A percentile compares a stretch with the other conserved stretches of the same genome.
phyloP scores from a whole-genome alignment of 1,284 basidiomycete species.

The Ustanciosporium gigantosporum region DNA sequence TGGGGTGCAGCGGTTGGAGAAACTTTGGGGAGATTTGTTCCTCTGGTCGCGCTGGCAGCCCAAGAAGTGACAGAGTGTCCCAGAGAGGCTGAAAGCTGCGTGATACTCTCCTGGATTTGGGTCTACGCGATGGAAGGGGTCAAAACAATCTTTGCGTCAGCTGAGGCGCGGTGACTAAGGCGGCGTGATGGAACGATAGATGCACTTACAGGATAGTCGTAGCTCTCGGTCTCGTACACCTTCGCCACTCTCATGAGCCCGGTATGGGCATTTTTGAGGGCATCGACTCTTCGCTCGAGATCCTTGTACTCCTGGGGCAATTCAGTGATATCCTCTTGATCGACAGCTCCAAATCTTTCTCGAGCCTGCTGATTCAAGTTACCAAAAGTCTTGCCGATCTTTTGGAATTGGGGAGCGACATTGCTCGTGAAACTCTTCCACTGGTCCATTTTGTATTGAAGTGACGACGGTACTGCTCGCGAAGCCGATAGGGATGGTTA shows the following conservation, averaged over 20 bases:
- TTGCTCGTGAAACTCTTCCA: constrained; percentile 65
- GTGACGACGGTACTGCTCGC: no score
- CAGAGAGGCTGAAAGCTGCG: constrained; percentile 65
- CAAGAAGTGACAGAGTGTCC: constrained; percentile 80
- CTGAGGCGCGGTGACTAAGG: neutral
- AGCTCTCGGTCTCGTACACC: constrained; percentile 55
- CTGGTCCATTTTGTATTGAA: constrained; percentile 75
- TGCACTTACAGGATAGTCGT: constrained; percentile 67
- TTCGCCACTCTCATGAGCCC: constrained; percentile 71
- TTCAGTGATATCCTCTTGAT: constrained; percentile 92
- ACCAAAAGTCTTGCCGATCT: constrained; percentile 79
- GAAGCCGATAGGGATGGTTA: no score
- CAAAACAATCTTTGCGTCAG: neutral
- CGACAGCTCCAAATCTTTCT: constrained; percentile 85
- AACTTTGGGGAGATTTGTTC: constrained; percentile 66
- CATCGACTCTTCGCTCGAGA: constrained; percentile 91
- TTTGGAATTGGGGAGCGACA: constrained; percentile 61
- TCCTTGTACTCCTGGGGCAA: constrained; percentile 81
- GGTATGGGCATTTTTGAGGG: constrained; percentile 75
- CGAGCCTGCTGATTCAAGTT: constrained; percentile 69
- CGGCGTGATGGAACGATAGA: no score
- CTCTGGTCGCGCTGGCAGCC: constrained; percentile 84
- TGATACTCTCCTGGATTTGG: constrained; percentile 65
- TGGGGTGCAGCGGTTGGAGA: constrained; percentile 67
- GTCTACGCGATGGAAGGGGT: constrained; percentile 23